phyloP scores from a whole-genome alignment of 2,329 filamentous ascomycete species.

The Ophiognomonia clavigignenti-juglandacearum region DNA sequence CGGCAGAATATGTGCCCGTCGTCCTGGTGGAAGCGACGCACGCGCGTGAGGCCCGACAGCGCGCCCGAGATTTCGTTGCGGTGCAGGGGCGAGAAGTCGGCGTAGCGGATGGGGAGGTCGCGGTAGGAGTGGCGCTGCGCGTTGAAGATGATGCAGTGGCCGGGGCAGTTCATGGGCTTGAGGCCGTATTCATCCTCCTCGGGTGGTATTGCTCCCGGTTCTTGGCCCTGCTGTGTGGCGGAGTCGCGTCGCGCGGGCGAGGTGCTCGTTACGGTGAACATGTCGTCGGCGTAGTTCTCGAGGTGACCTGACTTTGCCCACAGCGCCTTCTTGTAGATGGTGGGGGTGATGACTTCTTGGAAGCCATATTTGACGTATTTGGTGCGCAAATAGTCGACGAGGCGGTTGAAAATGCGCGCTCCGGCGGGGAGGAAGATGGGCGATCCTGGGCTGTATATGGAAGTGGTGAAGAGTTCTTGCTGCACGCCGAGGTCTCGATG shows the following conservation, averaged over 20 bases:
- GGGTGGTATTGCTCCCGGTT: conserved; percentile 36
- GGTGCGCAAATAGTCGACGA: conserved; percentile 74
- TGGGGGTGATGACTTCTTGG: conserved; percentile 83
- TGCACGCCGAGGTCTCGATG: conserved; percentile 57
- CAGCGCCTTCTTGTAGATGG: conserved; percentile 82
- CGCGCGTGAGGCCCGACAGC: conserved; percentile 74
- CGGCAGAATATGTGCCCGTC: conserved; percentile 89
- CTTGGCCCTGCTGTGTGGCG: conserved; percentile 18
- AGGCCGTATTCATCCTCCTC: conserved; percentile 72
- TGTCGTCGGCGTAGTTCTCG: conserved; percentile 87
- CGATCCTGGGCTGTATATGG: conserved; percentile 76
- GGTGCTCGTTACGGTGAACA: conserved; percentile 73
- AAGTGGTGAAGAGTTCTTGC: conserved; percentile 76
- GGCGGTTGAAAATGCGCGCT: conserved; percentile 75
- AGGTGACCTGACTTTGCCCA: conserved; percentile 85
- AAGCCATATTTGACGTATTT: conserved; percentile 85
- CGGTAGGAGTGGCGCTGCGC: conserved; percentile 69
- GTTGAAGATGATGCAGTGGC: conserved; percentile 80
- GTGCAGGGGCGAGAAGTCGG: conserved; percentile 84
- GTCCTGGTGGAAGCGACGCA: conserved; percentile 84
- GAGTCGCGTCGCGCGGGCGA: conserved; percentile 32
- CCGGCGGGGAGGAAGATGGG: conserved; percentile 82
- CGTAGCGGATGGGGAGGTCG: conserved; percentile 77
- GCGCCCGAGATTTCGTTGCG: conserved; percentile 81
- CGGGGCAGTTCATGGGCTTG: conserved; percentile 92